A percentile compares a stretch with the other conserved stretches of the same genome.
These are phyloP conservation scores for Calophaca sinica DNA, from an alignment of 306 rosid species.

Conservation along the genomic window DNA sequence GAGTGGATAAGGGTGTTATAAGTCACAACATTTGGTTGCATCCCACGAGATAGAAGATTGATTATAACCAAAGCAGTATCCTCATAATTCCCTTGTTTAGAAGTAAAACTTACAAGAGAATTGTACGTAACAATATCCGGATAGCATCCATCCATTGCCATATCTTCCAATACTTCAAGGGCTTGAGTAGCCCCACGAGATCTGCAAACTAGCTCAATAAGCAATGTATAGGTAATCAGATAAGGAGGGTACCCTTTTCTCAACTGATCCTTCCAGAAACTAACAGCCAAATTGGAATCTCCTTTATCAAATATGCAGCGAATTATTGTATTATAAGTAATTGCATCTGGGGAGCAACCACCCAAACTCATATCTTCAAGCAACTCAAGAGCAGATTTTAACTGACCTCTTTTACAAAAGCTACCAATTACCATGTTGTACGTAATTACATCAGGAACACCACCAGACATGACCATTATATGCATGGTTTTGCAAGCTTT, in stretches of 20 bases:
- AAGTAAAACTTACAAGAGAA: conserved; percentile 69
- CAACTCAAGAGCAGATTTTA: conserved; percentile 67
- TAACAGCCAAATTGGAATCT: conserved; percentile 65
- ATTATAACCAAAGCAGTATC: conserved; percentile 63
- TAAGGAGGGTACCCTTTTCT: conserved; percentile 88
- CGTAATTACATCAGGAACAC: conserved; percentile 79
- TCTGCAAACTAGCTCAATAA: conserved; percentile 78
- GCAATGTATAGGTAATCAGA: conserved; percentile 77
- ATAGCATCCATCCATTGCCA: conserved; percentile 80
- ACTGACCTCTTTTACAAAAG: conserved; percentile 66
- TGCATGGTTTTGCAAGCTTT: conserved; percentile 65
- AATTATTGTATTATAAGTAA: conserved; percentile 79
- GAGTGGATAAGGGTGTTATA: conserved; percentile 84
- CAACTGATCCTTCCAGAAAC: conserved; percentile 82
- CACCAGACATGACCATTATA: conserved; percentile 82
- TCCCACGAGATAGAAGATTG: conserved; percentile 63
- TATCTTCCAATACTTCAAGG: conserved; percentile 81
- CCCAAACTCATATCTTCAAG: conserved; percentile 80
- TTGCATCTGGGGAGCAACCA: conserved; percentile 89
- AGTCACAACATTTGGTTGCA: conserved; percentile 72
- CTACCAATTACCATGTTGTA: conserved; percentile 79
- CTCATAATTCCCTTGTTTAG: conserved; percentile 68
- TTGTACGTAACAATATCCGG: conserved; percentile 86
- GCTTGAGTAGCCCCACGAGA: conserved; percentile 67
- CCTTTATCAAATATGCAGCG: conserved; percentile 67